Conservation (phyloP, 1,139 yeast genomes). For the Candida glucosophila region DNA sequence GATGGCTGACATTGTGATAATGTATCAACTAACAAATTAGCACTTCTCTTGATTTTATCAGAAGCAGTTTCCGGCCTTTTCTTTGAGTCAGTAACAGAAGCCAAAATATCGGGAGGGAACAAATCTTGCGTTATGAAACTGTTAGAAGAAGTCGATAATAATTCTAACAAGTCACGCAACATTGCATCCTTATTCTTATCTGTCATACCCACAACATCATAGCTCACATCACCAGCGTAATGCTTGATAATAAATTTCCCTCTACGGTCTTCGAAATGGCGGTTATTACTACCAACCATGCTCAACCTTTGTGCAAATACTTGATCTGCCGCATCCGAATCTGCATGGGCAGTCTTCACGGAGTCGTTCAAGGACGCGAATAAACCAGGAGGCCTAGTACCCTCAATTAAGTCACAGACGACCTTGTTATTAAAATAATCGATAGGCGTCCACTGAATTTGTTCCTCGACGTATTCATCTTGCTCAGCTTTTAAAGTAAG, state of each 20-base stretch:
- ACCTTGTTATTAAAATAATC: constrained; percentile 93
- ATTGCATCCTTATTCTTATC: constrained; percentile 95
- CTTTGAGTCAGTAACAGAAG: constrained; percentile 60
- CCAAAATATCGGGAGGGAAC: constrained; percentile 60
- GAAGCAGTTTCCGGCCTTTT: constrained; percentile 98
- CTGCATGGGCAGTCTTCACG: constrained; percentile 98
- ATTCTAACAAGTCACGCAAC: constrained; percentile 77
- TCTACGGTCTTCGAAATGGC: constrained; percentile 85
- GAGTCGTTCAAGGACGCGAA: constrained; percentile 97
- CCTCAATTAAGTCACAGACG: constrained; percentile 95
- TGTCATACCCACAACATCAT: constrained; percentile 85
- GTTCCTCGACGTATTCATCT: constrained; percentile 92
- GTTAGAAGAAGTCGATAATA: constrained; percentile 66
- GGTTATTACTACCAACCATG: constrained; percentile 67
- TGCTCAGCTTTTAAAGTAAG: constrained; percentile 94
- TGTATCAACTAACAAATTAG: constrained; percentile 84
- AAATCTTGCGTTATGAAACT: constrained; percentile 53
- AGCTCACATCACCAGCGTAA: constrained; percentile 97
- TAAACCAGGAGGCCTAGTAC: constrained; percentile 90
- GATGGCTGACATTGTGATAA: constrained; percentile 87
- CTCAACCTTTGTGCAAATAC: constrained; percentile 89
- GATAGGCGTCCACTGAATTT: constrained; percentile 96
- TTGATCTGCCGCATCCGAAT: constrained; percentile 93
- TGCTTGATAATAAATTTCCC: constrained; percentile 87
- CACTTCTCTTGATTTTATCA: constrained; percentile 87